These are phyloP conservation scores for Aplosporella prunicola DNA, from an alignment of 2,329 filamentous ascomycete genomes.

Conservation along the genomic window DNA sequence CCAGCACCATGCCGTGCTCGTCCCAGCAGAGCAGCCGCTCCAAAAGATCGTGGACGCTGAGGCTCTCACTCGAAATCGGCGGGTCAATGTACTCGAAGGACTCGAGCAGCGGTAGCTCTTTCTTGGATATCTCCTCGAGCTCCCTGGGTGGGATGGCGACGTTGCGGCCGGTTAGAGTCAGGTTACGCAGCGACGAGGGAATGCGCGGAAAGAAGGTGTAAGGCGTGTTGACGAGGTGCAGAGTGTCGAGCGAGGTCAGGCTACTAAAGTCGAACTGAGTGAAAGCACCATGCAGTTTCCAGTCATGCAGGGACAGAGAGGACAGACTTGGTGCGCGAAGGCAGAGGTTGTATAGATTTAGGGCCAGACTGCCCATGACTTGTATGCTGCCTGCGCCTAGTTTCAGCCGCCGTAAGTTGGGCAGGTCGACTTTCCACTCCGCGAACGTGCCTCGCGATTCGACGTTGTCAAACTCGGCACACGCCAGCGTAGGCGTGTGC, in stretches of 20 bases:
- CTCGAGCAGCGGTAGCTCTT: neutral
- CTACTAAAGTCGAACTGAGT: slow-evolving; percentile 7
- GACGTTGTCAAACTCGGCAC: slow-evolving; percentile 18
- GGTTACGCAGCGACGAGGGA: neutral
- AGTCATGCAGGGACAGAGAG: neutral
- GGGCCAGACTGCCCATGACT: neutral
- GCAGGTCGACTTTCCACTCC: slow-evolving; percentile 20
- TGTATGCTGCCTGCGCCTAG: slow-evolving; percentile 9
- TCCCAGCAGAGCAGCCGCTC: neutral
- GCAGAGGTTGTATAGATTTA: no score
- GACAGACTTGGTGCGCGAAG: neutral
- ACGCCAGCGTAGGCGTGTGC: slow-evolving; percentile 17
- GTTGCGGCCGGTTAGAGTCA: slow-evolving; percentile 1
- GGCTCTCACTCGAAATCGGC: neutral
- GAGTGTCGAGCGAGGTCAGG: neutral
- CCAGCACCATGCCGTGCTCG: neutral
- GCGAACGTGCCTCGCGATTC: neutral
- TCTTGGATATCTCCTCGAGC: neutral
- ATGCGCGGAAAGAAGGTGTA: slow-evolving; percentile 3
- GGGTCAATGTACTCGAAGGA: neutral
- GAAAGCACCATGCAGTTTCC: neutral
- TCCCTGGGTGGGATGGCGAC: neutral
- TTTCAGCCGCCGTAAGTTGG: slow-evolving; percentile 18
- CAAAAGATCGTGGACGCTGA: neutral
- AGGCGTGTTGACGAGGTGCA: slow-evolving; percentile 3